A percentile compares a stretch with the other conserved stretches of the same genome.
Conservation (phyloP, 2,329 filamentous ascomycete genomes). For the Fusarium mangiferae region DNA sequence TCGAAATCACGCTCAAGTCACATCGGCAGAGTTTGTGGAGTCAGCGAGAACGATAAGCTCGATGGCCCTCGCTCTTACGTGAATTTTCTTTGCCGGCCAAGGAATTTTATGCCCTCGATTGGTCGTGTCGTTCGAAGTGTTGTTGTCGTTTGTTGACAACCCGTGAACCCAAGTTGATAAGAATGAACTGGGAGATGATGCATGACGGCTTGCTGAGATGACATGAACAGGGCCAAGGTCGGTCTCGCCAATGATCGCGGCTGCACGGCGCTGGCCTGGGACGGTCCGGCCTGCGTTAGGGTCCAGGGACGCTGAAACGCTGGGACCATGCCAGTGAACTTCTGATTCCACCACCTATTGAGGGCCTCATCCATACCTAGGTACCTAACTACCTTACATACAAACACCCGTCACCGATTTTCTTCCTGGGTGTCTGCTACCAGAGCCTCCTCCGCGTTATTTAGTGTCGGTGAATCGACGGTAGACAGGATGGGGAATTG, state of each 20-base stretch:
- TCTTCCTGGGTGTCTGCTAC: neutral
- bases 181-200: slow-evolving; percentile 4
- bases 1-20: neutral
- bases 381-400: slow-evolving; percentile 10
- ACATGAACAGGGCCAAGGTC: slow-evolving; percentile 11
- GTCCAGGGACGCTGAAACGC: slow-evolving; percentile 27
- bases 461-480: slow-evolving; percentile 21
- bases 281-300: slow-evolving; percentile 39
- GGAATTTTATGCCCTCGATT: too few species aligned
- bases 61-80: neutral
- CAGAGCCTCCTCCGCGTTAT: slow-evolving; percentile 28
- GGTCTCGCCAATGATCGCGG: slow-evolving; percentile 20
- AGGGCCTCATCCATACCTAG: slow-evolving; percentile 7
- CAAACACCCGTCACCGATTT: slow-evolving; percentile 15
- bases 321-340: slow-evolving; percentile 16
- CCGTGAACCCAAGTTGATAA: neutral
- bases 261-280: slow-evolving; percentile 32
- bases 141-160: neutral
- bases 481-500: neutral
- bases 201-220: slow-evolving; percentile 24
- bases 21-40: neutral
- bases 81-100: too few species aligned
- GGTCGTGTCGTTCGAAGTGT: neutral
- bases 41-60: neutral
- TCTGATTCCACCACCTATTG: slow-evolving; percentile 1